Base-by-base conservation (phyloP, 2,329 filamentous ascomycete genomes). In the Incumbomyces delicatus region DNA sequence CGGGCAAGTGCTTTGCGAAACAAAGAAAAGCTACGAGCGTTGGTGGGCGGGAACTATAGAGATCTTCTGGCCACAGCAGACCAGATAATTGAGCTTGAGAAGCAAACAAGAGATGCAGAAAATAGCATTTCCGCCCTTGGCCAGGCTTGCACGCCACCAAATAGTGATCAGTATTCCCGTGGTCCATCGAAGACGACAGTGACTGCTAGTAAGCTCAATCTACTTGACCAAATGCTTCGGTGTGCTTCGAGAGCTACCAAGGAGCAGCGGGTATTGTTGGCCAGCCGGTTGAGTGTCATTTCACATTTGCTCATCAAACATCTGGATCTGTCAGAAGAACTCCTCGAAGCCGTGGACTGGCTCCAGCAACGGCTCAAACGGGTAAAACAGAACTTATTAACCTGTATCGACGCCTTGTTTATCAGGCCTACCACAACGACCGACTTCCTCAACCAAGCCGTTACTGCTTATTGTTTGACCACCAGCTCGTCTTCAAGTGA, bases 61-160 rank as follows among this genome's bases (percentile, higher is more conserved):
- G 87, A 92, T 58, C 79, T 96, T 7, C 79, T 96, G 20, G 86
- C 86, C 44, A 95, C 90, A 0, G 90, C 90, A 46, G 89, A 95
- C 66, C 82, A 82, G n/a, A 96, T 96, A 55, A 84, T 95, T 46
- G 77, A 81, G 50, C 95, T 96, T 87, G 84, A 87, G 55, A 67
- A 66, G 33, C 81, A 90, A 61, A 90, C 92, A 68, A 77, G 82
- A 50, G 69, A 72, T 11, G 83, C 87, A 13, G 87, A 95, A 64
- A 69, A 73, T 4, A 77, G 81, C 32, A 73, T 96, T 43, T 76
- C 76, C 13, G 73, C 74, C 49, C 83, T 95, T 68, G 86, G 87
- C 38, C 77, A 77, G 35, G 77, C 78, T 47, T 95, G 90, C 65
- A 88, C 89, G 43, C 77, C 86, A 32, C 53, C 53, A 30, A 35